phyloP scores from a whole-genome alignment of 78 protist genomes.

The Dictyostelium discoideum region DNA sequence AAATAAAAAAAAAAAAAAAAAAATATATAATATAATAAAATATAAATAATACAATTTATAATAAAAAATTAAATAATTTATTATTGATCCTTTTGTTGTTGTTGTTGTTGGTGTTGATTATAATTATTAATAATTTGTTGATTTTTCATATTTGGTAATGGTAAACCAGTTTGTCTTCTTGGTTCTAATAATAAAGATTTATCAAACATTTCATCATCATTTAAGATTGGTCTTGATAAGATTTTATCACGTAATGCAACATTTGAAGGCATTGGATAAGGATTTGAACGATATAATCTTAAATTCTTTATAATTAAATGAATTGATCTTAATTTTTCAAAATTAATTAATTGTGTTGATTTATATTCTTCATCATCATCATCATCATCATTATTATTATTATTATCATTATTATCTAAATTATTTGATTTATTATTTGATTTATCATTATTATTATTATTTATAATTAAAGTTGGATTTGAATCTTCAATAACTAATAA shows the following conservation, averaged over 20 bases:
- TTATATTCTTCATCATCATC: background rate
- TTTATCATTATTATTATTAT: background rate
- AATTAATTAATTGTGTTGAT: constrained; percentile 21
- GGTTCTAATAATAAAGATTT: constrained; percentile 64
- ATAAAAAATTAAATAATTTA: background rate
- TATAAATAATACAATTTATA: background rate
- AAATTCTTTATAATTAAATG: constrained; percentile 7
- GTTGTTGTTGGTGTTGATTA: background rate
- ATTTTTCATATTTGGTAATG: background rate
- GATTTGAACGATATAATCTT: background rate
- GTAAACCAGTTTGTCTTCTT: constrained; percentile 13
- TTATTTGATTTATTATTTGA: background rate
- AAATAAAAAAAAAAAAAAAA: too few species aligned
- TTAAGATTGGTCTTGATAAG: constrained; percentile 23
- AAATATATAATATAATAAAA: too few species aligned
- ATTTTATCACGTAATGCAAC: background rate
- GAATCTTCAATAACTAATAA: constrained; percentile 31
- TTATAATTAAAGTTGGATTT: background rate
- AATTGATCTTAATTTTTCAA: constrained; percentile 61
- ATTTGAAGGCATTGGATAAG: constrained; percentile 46
- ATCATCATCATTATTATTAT: background rate
- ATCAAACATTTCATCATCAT: constrained; percentile 78
- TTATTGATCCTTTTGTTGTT: background rate
- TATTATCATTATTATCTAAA: background rate
- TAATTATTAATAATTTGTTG: background rate